A percentile compares a stretch with the other conserved stretches of the same genome.
Evolutionary conservation across 1,284 basidiomycete genomes (phyloP).

Genomic region (Fomes fomentarius): DNA sequence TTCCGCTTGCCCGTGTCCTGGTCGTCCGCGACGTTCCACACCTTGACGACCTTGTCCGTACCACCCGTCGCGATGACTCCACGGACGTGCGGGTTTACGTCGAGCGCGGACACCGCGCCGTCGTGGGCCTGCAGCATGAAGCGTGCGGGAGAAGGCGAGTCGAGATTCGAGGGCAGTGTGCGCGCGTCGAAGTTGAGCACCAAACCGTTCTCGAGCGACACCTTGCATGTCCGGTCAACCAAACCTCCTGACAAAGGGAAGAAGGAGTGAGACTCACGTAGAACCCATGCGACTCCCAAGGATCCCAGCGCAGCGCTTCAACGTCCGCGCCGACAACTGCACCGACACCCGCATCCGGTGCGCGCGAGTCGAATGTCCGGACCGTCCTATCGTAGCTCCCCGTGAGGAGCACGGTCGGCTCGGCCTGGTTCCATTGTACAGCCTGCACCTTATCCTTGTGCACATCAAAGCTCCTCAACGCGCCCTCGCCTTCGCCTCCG

Average conservation of each 20-base stretch:
- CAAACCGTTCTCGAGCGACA: slow-evolving; percentile 91
- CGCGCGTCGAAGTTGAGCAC: slow-evolving; percentile 93
- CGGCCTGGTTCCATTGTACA: slow-evolving; percentile 92
- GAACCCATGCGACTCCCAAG: slow-evolving; percentile 87
- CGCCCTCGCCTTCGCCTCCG: slow-evolving; percentile 53
- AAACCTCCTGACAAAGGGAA: slow-evolving; percentile 1
- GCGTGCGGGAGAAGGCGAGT: slow-evolving; percentile 64
- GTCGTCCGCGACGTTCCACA: slow-evolving; percentile 89
- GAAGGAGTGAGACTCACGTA: slow-evolving; percentile 63
- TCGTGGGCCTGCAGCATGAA: slow-evolving; percentile 97
- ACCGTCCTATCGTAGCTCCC: slow-evolving; percentile 96
- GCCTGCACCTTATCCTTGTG: slow-evolving; percentile 98
- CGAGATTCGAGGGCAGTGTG: slow-evolving; percentile 70
- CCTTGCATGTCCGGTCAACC: slow-evolving; percentile 46
- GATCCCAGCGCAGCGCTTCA: slow-evolving; percentile 95
- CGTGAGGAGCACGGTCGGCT: slow-evolving; percentile 88
- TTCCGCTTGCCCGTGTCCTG: slow-evolving; percentile 67
- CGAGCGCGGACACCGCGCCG: slow-evolving; percentile 89
- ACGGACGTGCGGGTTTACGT: slow-evolving; percentile 89
- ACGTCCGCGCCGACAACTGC: slow-evolving; percentile 88
- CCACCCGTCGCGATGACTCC: slow-evolving; percentile 94
- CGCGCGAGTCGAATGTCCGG: slow-evolving; percentile 89
- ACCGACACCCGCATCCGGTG: slow-evolving; percentile 79
- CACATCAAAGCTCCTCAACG: slow-evolving; percentile 85
- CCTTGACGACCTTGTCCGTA: slow-evolving; percentile 90